A percentile compares a stretch with the other conserved stretches of the same genome.
Evolutionary conservation across 192 early-diverging fungal species (phyloP).

Genomic region (Podila epigama): DNA sequence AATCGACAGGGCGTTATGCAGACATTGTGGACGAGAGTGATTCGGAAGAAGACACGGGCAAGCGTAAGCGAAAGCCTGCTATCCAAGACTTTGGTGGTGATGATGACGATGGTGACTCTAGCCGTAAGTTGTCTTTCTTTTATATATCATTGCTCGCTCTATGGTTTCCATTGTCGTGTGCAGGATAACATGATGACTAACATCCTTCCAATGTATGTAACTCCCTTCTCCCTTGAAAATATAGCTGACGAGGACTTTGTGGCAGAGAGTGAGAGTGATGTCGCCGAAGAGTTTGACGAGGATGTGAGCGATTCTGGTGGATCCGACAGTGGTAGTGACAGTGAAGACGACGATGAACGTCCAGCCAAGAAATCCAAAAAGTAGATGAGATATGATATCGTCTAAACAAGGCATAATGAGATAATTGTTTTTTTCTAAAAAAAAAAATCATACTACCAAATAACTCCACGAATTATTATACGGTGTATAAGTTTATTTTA

Average conservation of each 20-base stretch:
- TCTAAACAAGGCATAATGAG: not conserved
- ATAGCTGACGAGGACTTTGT: constrained; percentile 92
- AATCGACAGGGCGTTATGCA: constrained; percentile 29
- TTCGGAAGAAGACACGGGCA: constrained; percentile 43
- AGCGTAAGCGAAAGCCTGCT: constrained; percentile 27
- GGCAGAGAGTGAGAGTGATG: constrained; percentile 77
- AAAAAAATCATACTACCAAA: not conserved
- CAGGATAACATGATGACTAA: too few species aligned
- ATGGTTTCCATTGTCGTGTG: constrained; percentile 10
- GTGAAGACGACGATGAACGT: constrained; percentile 11
- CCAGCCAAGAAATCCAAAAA: constrained; percentile 45
- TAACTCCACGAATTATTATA: not conserved
- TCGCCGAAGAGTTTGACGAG: constrained; percentile 81
- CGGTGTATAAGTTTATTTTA: not conserved
- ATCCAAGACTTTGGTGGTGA: constrained; percentile 53
- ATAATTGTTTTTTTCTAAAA: not conserved
- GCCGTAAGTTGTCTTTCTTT: constrained; percentile 53
- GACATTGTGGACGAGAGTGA: constrained; percentile 37
- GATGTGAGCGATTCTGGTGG: constrained; percentile 50
- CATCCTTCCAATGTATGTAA: too few species aligned
- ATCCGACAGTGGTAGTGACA: constrained; percentile 10
- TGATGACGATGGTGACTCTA: constrained; percentile 66
- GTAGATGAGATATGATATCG: not conserved
- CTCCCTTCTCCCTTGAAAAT: not conserved
- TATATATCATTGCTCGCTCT: constrained; percentile 19